Conservation (phyloP, 1,284 basidiomycete genomes). For the Ceratobasidium sp. region DNA sequence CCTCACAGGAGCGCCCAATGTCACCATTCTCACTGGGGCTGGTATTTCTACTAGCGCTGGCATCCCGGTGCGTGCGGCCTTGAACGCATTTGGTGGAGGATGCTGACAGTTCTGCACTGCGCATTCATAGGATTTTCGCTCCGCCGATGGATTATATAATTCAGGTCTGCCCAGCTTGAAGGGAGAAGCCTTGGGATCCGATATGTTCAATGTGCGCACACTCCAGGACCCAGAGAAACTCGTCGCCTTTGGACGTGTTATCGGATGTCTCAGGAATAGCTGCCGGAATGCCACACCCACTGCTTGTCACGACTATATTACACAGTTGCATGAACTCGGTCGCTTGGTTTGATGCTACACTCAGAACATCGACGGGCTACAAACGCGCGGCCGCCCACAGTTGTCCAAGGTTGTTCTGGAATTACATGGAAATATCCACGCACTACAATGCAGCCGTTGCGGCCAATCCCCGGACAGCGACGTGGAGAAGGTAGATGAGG, state of each 20-base stretch:
- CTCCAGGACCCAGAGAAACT: neutral
- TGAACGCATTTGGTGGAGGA: neutral
- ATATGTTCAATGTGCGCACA: constrained; percentile 7
- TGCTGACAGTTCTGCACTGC: neutral
- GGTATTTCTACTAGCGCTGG: constrained; percentile 27
- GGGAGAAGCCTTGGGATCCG: neutral
- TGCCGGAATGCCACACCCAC: neutral
- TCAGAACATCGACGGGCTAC: constrained; percentile 18
- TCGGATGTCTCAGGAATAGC: neutral
- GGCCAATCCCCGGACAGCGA: neutral
- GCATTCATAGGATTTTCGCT: constrained; percentile 16
- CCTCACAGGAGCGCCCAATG: neutral
- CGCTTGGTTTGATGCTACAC: constrained; percentile 20
- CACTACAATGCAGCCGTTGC: neutral
- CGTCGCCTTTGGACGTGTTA: neutral
- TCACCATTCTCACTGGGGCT: constrained; percentile 16
- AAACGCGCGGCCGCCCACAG: neutral
- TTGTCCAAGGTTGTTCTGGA: constrained; percentile 1
- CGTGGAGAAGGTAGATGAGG: neutral
- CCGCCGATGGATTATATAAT: constrained; percentile 3
- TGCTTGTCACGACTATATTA: constrained; percentile 8
- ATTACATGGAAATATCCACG: constrained; percentile 6
- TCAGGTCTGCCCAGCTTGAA: no score
- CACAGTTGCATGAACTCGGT: neutral
- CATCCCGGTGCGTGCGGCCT: constrained; percentile 22